Evolutionary conservation across 148 eudicot genomes (phyloP).

Genomic region (Silene uniflora): DNA sequence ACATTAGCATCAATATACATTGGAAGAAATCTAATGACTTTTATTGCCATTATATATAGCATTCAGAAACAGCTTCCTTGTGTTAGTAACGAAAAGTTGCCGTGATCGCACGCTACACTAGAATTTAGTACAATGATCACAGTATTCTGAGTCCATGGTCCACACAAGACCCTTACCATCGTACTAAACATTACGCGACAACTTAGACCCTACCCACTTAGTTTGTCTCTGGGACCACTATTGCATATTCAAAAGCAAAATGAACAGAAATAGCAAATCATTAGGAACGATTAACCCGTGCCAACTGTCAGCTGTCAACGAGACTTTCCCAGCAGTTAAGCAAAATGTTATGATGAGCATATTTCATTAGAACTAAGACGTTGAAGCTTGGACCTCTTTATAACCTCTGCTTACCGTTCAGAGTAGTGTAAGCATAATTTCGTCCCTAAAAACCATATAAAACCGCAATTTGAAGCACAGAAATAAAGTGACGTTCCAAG

Average conservation of each 20-base stretch:
- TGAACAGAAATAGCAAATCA: not conserved
- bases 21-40: not conserved
- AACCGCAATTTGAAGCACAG: not conserved
- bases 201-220: not conserved
- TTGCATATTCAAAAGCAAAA: slow-evolving; percentile 6
- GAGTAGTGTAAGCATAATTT: not conserved
- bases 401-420: not conserved
- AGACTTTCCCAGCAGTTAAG: not conserved
- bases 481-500: not conserved
- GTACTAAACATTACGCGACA: not conserved
- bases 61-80: too few relatives aligned
- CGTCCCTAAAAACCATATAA: not conserved
- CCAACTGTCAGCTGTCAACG: not conserved
- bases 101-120: too few relatives aligned
- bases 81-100: too few relatives aligned
- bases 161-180: not conserved
- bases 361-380: not conserved
- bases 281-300: not conserved
- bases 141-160: too few relatives aligned
- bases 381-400: not conserved
- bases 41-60: not conserved
- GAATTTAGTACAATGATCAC: too few relatives aligned
- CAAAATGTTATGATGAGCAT: slow-evolving; percentile 3
- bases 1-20: not conserved
- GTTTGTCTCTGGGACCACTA: not conserved